Evolutionary conservation across 805 yeast genomes (phyloP).

Genomic region (Scheffersomyces lignosus): DNA sequence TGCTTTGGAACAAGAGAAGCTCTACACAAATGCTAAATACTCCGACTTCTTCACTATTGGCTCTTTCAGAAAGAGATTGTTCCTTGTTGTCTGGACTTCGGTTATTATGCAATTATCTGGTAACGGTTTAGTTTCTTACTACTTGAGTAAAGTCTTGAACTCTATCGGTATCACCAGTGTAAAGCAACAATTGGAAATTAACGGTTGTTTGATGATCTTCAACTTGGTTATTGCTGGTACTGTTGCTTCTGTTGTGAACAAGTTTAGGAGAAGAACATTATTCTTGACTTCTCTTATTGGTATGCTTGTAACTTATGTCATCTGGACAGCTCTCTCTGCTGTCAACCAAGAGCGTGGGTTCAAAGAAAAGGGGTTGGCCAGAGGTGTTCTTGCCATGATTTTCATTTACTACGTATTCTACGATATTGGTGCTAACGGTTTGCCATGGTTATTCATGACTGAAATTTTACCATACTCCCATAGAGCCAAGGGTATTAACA

Average conservation of each 20-base stretch:
- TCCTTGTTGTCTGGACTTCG: conserved; percentile 33
- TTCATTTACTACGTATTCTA: conserved; percentile 46
- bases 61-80: conserved; percentile 43
- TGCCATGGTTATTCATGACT: conserved; percentile 47
- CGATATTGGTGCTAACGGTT: conserved; percentile 44
- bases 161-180: conserved; percentile 55
- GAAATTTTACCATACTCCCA: conserved; percentile 40
- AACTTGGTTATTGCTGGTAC: conserved; percentile 35
- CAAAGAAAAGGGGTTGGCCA: conserved; percentile 38
- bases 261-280: conserved; percentile 35
- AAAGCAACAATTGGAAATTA: conserved; percentile 46
- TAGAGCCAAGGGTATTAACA: conserved; percentile 43
- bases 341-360: conserved; percentile 42
- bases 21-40: conserved; percentile 32
- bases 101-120: conserved; percentile 49
- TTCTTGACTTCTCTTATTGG: conserved; percentile 33
- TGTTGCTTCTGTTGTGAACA: conserved; percentile 17
- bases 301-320: conserved; percentile 38
- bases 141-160: conserved; percentile 48
- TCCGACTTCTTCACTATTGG: conserved; percentile 37
- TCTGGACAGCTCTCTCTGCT: conserved; percentile 49
- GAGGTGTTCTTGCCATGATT: conserved; percentile 52
- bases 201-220: conserved; percentile 51
- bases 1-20: conserved; percentile 38
- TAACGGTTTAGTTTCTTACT: conserved; percentile 53